A percentile compares a stretch with the other conserved stretches of the same genome.
Evolutionary conservation across 345 rosid species (phyloP).

Genomic region (Eucalyptus pauciflora): DNA sequence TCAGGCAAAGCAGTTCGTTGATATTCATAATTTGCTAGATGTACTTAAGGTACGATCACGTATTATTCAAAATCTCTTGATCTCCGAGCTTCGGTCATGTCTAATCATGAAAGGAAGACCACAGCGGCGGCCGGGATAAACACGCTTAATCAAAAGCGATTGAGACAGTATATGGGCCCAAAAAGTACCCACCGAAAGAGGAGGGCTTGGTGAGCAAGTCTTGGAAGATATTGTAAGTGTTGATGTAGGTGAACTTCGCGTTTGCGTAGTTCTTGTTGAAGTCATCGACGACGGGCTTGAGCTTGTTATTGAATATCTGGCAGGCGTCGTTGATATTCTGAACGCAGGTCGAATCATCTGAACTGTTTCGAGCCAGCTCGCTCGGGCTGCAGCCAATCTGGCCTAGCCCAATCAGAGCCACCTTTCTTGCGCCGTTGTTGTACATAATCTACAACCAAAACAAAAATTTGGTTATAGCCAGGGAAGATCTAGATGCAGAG

Average conservation of each 20-base stretch:
- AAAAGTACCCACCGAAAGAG: conserved; percentile 19
- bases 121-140: not conserved
- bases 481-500: not conserved
- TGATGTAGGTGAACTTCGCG: conserved; percentile 54
- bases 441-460: conserved; percentile 30
- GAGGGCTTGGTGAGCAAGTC: conserved; percentile 44
- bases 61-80: not conserved
- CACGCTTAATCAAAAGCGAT: not conserved
- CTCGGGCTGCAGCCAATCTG: conserved; percentile 88
- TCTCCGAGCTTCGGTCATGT: not conserved
- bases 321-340: conserved; percentile 43
- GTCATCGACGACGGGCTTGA: conserved; percentile 48
- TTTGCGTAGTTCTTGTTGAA: conserved; percentile 43
- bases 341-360: conserved; percentile 60
- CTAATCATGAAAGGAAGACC: not conserved
- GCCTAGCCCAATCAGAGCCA: conserved; percentile 70
- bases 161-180: not conserved
- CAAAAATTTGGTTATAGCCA: not conserved
- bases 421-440: conserved; percentile 72
- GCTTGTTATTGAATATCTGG: conserved; percentile 61
- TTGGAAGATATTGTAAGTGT: conserved; percentile 65
- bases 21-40: not conserved
- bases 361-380: conserved; percentile 50
- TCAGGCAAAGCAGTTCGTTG: not conserved
- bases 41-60: not conserved